Percentiles rank a stretch among this genome's conserved stretches.
Conservation (phyloP, 768 basidiomycete genomes). For the Lactarius hatsudake region DNA sequence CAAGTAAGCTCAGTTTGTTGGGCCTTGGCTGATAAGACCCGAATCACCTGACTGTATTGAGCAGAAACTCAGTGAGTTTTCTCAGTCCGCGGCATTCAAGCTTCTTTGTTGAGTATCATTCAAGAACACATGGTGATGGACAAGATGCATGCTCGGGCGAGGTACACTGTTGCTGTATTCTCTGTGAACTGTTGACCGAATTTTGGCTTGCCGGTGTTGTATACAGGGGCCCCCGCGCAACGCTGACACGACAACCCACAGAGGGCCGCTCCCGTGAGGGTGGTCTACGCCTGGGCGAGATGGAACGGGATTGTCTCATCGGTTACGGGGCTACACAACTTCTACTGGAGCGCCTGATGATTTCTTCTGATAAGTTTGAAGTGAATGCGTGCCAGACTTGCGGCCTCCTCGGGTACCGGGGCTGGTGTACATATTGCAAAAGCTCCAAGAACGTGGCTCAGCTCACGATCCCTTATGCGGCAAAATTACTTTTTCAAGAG, state of each 20-base stretch:
- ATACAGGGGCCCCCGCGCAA: conserved; percentile 88
- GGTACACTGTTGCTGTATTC: conserved; percentile 43
- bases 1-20: conserved; percentile 54
- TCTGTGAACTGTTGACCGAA: not conserved
- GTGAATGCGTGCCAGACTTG: conserved; percentile 94
- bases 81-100: not conserved
- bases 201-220: conserved; percentile 8
- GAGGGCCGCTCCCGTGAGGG: conserved; percentile 98
- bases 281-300: conserved; percentile 94
- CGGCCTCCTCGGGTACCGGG: conserved; percentile 91
- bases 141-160: conserved; percentile 99
- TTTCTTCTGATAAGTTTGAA: conserved; percentile 97
- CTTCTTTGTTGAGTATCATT: conserved; percentile 15
- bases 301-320: conserved; percentile 98
- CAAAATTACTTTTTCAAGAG: conserved; percentile 90
- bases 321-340: conserved; percentile 98
- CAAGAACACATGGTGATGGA: conserved; percentile 99
- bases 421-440: conserved; percentile 99
- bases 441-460: conserved; percentile 95
- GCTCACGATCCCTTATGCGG: conserved; percentile 94
- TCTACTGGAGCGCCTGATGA: conserved; percentile 95
- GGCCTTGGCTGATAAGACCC: conserved; percentile 1
- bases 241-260: conserved; percentile 94
- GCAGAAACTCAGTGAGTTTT: conserved; percentile 87
- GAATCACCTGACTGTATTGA: conserved; percentile 20